Percentiles rank a stretch among this genome's conserved stretches.
phyloP scores from a whole-genome alignment of 2,329 filamentous ascomycete genomes.

The Fusarium tricinctum region DNA sequence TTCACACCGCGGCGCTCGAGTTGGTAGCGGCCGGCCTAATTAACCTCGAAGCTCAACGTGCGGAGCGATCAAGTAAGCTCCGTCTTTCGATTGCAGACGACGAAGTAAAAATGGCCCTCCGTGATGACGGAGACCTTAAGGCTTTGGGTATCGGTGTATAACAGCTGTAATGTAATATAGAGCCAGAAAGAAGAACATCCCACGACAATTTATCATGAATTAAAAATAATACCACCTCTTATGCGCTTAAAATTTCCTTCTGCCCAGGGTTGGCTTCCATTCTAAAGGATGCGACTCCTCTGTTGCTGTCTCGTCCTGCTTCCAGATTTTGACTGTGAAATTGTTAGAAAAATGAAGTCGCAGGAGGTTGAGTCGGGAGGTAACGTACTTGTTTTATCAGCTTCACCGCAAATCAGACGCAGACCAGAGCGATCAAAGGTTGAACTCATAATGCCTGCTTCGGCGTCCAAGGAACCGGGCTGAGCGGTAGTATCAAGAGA shows the following conservation, averaged over 20 bases:
- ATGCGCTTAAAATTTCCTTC: constrained; percentile 76
- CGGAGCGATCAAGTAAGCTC: constrained; percentile 89
- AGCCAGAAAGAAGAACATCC: constrained; percentile 22
- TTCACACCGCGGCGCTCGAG: constrained; percentile 82
- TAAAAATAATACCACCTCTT: constrained; percentile 17
- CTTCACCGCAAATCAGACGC: constrained; percentile 92
- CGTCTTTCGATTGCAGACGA: constrained; percentile 89
- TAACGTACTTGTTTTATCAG: constrained; percentile 87
- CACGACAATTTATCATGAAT: constrained; percentile 26
- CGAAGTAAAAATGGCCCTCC: constrained; percentile 88
- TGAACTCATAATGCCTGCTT: constrained; percentile 93
- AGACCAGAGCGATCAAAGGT: constrained; percentile 92
- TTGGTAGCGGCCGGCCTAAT: constrained; percentile 90
- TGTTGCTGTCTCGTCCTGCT: constrained; percentile 90
- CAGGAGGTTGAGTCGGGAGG: background rate
- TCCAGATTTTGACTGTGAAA: constrained; percentile 88
- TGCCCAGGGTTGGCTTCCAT: constrained; percentile 86
- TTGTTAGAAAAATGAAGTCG: constrained; percentile 39
- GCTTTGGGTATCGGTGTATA: constrained; percentile 75
- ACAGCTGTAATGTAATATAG: constrained; percentile 49
- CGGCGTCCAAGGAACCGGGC: constrained; percentile 92
- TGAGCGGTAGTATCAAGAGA: constrained; percentile 91
- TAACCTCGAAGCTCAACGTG: constrained; percentile 82
- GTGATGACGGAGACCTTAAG: constrained; percentile 89
- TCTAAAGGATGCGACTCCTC: constrained; percentile 91